These are phyloP conservation scores for Chaetomidium leptoderma DNA, from an alignment of 495 filamentous ascomycete species.

Conservation along the genomic window DNA sequence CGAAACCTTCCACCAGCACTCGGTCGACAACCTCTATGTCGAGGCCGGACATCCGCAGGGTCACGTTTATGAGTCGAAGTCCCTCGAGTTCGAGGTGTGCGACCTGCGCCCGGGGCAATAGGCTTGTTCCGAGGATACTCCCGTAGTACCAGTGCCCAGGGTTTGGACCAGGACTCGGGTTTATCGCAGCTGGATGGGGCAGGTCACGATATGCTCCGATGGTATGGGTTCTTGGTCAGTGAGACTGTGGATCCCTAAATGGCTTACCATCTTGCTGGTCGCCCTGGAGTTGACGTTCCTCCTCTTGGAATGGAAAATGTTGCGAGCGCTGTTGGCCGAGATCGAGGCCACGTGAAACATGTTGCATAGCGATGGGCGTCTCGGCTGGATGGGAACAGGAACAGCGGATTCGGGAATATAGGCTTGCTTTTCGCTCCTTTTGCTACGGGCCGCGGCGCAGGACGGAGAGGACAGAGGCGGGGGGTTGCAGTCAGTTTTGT, in stretches of 20 bases:
- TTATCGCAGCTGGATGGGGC: no score
- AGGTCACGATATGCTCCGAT: no score
- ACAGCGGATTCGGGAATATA: not conserved
- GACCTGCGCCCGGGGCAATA: constrained; percentile 23
- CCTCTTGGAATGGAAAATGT: no score
- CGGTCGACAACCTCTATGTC: constrained; percentile 68
- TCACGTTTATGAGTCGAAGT: constrained; percentile 68
- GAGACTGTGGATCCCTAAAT: no score
- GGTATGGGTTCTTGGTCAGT: no score
- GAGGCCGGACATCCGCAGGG: constrained; percentile 71
- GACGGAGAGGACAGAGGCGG: no score
- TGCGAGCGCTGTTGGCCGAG: no score
- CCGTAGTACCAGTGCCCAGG: no score
- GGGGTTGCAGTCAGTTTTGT: no score
- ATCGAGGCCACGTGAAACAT: not conserved
- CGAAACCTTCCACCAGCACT: constrained; percentile 72
- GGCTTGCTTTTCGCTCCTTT: not conserved
- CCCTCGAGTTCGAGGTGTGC: constrained; percentile 26
- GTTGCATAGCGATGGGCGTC: constrained; percentile 17
- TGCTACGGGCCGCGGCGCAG: not conserved
- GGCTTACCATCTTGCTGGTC: no score
- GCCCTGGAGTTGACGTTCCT: no score
- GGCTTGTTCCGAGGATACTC: not conserved
- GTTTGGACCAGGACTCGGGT: not conserved
- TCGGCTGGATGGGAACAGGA: not conserved